Evolutionary conservation across 768 basidiomycete genomes (phyloP).

Genomic region (Mycena floridula): DNA sequence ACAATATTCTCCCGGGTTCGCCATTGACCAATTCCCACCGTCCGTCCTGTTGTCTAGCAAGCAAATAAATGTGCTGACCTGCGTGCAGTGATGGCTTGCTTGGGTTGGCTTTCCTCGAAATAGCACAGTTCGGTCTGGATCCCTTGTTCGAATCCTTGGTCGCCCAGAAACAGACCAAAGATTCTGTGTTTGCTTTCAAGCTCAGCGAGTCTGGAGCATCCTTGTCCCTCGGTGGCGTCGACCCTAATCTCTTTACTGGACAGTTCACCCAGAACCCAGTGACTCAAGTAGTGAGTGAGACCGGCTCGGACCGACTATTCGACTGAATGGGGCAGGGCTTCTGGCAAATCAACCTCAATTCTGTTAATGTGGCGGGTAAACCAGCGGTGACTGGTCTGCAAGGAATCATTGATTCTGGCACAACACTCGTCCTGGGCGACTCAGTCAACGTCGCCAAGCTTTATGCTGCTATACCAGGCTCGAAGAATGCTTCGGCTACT

Average conservation of each 20-base stretch:
- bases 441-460: slow-evolving; percentile 16
- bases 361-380: slow-evolving; percentile 20
- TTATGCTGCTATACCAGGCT: slow-evolving; percentile 25
- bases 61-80: no score
- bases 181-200: slow-evolving; percentile 43
- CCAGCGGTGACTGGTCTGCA: slow-evolving; percentile 12
- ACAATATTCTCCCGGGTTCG: slow-evolving; percentile 28
- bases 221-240: slow-evolving; percentile 50
- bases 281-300: slow-evolving; percentile 17
- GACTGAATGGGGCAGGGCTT: slow-evolving; percentile 18
- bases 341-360: slow-evolving; percentile 26
- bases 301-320: not conserved
- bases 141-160: slow-evolving; percentile 43
- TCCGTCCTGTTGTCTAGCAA: no score
- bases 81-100: slow-evolving; percentile 36
- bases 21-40: slow-evolving; percentile 23
- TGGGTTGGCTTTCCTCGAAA: slow-evolving; percentile 36
- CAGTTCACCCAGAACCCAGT: slow-evolving; percentile 33
- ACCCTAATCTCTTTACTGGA: slow-evolving; percentile 39
- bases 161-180: slow-evolving; percentile 22
- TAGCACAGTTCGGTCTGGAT: slow-evolving; percentile 27
- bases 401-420: slow-evolving; percentile 37
- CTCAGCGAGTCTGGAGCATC: slow-evolving; percentile 37
- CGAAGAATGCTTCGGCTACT: slow-evolving; percentile 18
- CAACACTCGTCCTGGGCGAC: slow-evolving; percentile 33